phyloP scores from a whole-genome alignment of 768 basidiomycete genomes.

The Nevesoporus exiguus region DNA sequence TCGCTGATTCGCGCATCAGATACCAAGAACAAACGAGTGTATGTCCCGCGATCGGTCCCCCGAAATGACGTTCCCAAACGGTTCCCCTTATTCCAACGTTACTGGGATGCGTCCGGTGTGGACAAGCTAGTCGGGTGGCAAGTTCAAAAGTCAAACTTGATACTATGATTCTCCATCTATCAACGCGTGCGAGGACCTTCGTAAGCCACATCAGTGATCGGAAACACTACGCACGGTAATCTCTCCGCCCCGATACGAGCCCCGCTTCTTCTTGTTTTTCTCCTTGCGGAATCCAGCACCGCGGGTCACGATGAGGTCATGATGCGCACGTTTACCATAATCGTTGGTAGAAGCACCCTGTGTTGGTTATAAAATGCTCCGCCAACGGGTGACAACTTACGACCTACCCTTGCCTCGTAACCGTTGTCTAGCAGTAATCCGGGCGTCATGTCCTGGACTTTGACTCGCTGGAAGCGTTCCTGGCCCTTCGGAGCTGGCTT shows the following conservation, averaged over 20 bases:
- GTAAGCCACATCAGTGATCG: not conserved
- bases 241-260: conserved; percentile 90
- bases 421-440: conserved; percentile 58
- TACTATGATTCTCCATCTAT: conserved; percentile 80
- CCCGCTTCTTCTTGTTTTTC: conserved; percentile 99
- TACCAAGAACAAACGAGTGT: not conserved
- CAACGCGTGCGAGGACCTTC: not conserved
- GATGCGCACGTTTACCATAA: conserved; percentile 82
- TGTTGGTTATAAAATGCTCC: not conserved
- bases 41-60: not conserved
- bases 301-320: conserved; percentile 88
- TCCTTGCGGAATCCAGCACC: conserved; percentile 97
- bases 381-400: not conserved
- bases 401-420: conserved; percentile 74
- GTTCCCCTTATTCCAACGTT: not conserved
- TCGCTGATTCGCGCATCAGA: not conserved
- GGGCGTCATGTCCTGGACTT: conserved; percentile 51
- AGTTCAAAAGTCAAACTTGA: conserved; percentile 65
- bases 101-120: not conserved
- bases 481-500: conserved; percentile 40
- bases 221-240: conserved; percentile 66
- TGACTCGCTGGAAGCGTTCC: conserved; percentile 78
- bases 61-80: not conserved
- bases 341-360: conserved; percentile 69
- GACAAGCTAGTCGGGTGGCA: not conserved